A percentile compares a stretch with the other conserved stretches of the same genome.
Conservation (phyloP, 495 filamentous ascomycete species). For the Penicillium coprophilum region DNA sequence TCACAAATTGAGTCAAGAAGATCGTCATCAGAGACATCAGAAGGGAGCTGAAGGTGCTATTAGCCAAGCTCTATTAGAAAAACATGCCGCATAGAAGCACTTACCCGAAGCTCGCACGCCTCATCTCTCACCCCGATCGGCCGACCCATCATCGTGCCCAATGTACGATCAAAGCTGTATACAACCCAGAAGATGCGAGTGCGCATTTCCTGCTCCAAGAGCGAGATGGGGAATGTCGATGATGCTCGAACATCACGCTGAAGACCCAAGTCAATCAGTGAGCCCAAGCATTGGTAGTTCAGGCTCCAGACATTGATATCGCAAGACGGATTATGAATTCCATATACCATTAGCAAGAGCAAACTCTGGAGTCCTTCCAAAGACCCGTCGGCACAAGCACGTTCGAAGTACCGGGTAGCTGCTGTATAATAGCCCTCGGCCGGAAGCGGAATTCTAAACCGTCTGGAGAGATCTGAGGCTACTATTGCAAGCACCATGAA, state of each 20-base stretch:
- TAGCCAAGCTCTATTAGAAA: neutral
- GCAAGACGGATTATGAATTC: constrained; percentile 46
- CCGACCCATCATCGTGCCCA: constrained; percentile 51
- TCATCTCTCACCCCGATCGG: constrained; percentile 52
- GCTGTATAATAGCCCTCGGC: constrained; percentile 47
- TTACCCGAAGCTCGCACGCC: constrained; percentile 47
- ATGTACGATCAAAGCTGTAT: constrained; percentile 46
- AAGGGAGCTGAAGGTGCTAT: constrained; percentile 27
- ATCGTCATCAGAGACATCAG: constrained; percentile 32
- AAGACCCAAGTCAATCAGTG: constrained; percentile 46
- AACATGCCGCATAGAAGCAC: constrained; percentile 4
- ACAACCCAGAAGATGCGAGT: constrained; percentile 51
- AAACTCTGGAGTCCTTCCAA: constrained; percentile 43
- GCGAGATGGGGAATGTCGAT: constrained; percentile 33
- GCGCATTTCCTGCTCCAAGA: constrained; percentile 48
- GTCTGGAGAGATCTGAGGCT: constrained; percentile 41
- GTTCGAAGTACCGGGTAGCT: constrained; percentile 41
- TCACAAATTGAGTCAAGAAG: constrained; percentile 14
- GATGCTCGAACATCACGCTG: constrained; percentile 43
- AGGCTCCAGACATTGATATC: constrained; percentile 49
- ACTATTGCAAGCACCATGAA: constrained; percentile 50
- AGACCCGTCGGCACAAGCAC: constrained; percentile 39
- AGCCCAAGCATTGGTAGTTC: constrained; percentile 49
- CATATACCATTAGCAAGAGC: constrained; percentile 48
- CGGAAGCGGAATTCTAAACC: constrained; percentile 40